Conservation (phyloP, 179 eudicot species). For the Silene noctiflora region DNA sequence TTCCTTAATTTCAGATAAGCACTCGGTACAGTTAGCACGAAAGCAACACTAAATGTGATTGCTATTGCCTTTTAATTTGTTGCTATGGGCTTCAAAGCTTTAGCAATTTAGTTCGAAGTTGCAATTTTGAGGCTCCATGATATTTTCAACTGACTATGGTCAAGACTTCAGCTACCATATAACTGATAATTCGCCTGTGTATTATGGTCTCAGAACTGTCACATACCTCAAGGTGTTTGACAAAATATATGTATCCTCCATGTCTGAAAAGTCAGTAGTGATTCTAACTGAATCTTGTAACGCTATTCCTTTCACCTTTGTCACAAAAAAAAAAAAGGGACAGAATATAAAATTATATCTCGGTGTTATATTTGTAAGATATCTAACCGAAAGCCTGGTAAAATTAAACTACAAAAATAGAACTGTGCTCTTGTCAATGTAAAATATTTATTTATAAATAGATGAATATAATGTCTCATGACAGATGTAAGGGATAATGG, state of each 20-base stretch:
- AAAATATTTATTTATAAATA: not conserved
- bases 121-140: not conserved
- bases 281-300: conserved; percentile 75
- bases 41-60: not conserved
- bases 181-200: not conserved
- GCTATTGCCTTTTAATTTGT: too few relatives aligned
- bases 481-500: conserved; percentile 11
- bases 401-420: not conserved
- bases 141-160: not conserved
- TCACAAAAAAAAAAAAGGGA: conserved; percentile 1
- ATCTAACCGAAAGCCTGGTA: conserved; percentile 1
- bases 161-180: not conserved
- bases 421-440: not conserved
- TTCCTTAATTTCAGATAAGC: not conserved
- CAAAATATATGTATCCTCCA: conserved; percentile 61
- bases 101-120: not conserved
- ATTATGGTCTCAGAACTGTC: not conserved
- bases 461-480: conserved; percentile 5
- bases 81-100: not conserved
- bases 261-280: conserved; percentile 59
- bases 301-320: conserved; percentile 73
- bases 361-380: not conserved
- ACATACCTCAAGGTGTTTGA: conserved; percentile 60
- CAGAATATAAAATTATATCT: not conserved
- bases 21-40: not conserved